A percentile compares a stretch with the other conserved stretches of the same genome.
phyloP scores from a whole-genome alignment of 1,284 basidiomycete genomes.

The Mycena citricolor region DNA sequence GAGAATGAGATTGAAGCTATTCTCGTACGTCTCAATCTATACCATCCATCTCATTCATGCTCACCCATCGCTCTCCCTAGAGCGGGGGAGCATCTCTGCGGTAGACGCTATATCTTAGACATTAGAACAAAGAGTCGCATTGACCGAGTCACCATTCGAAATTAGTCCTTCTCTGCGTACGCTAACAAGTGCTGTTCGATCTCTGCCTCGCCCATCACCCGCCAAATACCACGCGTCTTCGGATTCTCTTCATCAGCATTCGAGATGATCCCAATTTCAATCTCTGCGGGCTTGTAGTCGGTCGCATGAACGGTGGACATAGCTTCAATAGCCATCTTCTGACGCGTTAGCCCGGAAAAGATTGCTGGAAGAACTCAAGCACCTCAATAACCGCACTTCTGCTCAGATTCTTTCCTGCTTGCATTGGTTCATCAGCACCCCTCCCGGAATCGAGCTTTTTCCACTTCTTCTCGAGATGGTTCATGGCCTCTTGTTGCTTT shows the following conservation, averaged over 20 bases:
- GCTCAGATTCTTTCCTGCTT: slow-evolving; percentile 65
- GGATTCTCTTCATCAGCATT: slow-evolving; percentile 63
- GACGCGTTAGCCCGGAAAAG: slow-evolving; percentile 27
- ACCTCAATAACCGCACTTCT: slow-evolving; percentile 84
- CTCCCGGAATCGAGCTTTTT: slow-evolving; percentile 84
- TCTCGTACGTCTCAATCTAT: slow-evolving; percentile 52
- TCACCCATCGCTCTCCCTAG: slow-evolving; percentile 37
- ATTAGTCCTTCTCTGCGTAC: slow-evolving; percentile 90
- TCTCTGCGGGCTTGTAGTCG: slow-evolving; percentile 90
- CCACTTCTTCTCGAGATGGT: slow-evolving; percentile 98
- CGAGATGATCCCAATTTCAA: slow-evolving; percentile 85
- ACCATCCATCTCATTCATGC: not conserved
- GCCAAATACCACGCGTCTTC: slow-evolving; percentile 75
- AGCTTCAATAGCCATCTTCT: slow-evolving; percentile 91
- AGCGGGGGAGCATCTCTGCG: slow-evolving; percentile 70
- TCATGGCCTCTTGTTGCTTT: slow-evolving; percentile 99
- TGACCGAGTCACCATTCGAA: slow-evolving; percentile 13
- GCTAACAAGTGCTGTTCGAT: slow-evolving; percentile 84
- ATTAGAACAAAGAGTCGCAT: slow-evolving; percentile 12
- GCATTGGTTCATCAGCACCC: slow-evolving; percentile 71
- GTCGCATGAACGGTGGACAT: slow-evolving; percentile 93
- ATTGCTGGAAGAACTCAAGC: slow-evolving; percentile 36
- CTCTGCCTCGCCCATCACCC: slow-evolving; percentile 82
- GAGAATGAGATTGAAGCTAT: slow-evolving; percentile 79
- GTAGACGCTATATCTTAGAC: slow-evolving; percentile 27